Conservation (phyloP, 2,329 filamentous ascomycete species). For the Pestalotiopsis sp. region DNA sequence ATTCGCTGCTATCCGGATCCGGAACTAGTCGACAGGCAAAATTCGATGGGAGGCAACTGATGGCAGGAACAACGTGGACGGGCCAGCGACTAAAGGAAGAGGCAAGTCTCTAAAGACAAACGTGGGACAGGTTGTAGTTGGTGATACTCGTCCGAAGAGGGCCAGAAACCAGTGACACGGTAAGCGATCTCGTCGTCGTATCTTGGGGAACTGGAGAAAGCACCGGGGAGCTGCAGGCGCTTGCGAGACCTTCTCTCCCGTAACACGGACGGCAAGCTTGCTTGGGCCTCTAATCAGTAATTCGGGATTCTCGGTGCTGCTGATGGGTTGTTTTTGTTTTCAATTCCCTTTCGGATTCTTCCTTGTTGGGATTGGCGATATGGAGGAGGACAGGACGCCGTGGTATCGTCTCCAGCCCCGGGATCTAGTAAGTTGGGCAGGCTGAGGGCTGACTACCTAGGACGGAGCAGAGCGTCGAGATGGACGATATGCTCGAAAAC, state of each 20-base stretch:
- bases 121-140: constrained; percentile 55
- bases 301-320: constrained; percentile 13
- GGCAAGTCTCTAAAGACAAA: constrained; percentile 36
- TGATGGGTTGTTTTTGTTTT: too few species aligned
- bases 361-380: too few species aligned
- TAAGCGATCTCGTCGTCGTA: constrained; percentile 51
- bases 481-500: constrained; percentile 9
- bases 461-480: not conserved
- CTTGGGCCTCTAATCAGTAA: constrained; percentile 19
- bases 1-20: not conserved
- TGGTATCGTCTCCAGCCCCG: not conserved
- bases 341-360: not conserved
- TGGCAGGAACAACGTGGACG: not conserved
- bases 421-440: not conserved
- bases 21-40: not conserved
- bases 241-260: constrained; percentile 32
- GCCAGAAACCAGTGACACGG: constrained; percentile 49
- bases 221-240: constrained; percentile 50
- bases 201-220: constrained; percentile 42
- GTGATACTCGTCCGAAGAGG: constrained; percentile 52
- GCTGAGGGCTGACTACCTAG: not conserved
- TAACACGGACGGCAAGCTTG: constrained; percentile 26
- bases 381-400: too few species aligned
- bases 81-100: constrained; percentile 15
- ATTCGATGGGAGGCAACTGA: constrained; percentile 1